Base-by-base conservation (phyloP, 192 early-diverging fungal genomes). In the Coemansia sp. region DNA sequence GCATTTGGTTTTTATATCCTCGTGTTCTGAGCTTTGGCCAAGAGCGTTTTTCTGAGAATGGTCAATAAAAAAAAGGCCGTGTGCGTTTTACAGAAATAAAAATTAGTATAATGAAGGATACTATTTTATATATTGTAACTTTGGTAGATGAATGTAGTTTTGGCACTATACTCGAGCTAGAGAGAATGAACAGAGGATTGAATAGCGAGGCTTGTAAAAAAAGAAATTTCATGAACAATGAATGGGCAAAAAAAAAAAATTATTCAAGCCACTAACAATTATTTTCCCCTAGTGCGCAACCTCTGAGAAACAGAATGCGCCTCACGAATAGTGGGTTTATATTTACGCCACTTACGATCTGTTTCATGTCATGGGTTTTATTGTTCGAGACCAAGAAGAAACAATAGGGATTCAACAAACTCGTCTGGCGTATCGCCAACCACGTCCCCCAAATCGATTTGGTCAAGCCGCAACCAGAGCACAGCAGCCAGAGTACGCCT, bases 381-480 rank as follows among this genome's bases (percentile, higher is more conserved):
- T 58, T 39, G 32, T 19, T 39, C 50, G 21, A 35, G 46, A 12
- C 12, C 17, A 53, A 52, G 19, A 26, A 37, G 35, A 34, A 41
- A 36, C 34, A n/a, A 36, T 48, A 36, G 35, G 27, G 55, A 17
- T 33, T 27, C 29, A 15, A 63, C 52, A 65, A 75, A 65, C n/a
- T 32, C 8, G 6, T 34, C 35, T 5, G 9, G 15, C n/a, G 53
- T 19, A 21, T 24, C 34, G 17, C 38, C 65, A 36, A 68, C 8
- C 8, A 41, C 36, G 19, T 24, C 38, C 4, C 17, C 39, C 32
- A 60, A 8, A 14, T 74, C 62, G 9, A 65, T 19, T 11, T 50
- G 32, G 60, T 70, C 67, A 11, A 58, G 17, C 37, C 46, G 22
- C n/a, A 76, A 36, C 15, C 70, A 27, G n/a, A 63, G 14, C 14